Evolutionary conservation across 1,284 basidiomycete species (phyloP), one percentile per base, ranked within the genome.

Genomic region (Marasmius tenuissimus): DNA sequence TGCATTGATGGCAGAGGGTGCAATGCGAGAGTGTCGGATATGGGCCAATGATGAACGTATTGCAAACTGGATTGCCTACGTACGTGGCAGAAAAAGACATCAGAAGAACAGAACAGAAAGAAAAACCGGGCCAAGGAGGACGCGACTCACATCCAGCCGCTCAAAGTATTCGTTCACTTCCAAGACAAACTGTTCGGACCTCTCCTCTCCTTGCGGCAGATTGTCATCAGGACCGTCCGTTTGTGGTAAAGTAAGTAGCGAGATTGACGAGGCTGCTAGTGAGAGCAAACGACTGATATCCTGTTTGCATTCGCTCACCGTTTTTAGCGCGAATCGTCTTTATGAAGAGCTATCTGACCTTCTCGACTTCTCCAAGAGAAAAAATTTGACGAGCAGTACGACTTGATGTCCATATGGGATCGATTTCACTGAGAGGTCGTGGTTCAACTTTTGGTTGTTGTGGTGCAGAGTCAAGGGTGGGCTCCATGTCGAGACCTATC

Each of bases 121-220:
- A 22, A 53, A 37, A 59, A 57, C 56, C 42, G 27, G 27, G 27
- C 27, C 27, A 27, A 27, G 27, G 27, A 27, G 27, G 10, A 18
- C 42, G 55, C 39, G 27, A 80, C 87, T 67, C 69, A 93, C 92
- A 71, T 93, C 88, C 9, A 93, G 79, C 33, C 87, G 85, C 66
- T 92, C 86, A 70, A 93, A 93, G 73, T 92, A 93, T 70, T 92
- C 89, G 75, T 86, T 89, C 55, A 90, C 89, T 77, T 92, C 89
- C 50, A 89, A 78, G 50, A 93, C 91, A 67, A 93, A 93, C 69
- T 91, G 87, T 68, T 93, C 91, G 11, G 89, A 91, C 47, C 91
- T 81, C 72, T 93, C 91, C 64, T 89, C 91, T 38, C 89, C 90
- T 68, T 90, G 87, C 1, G 91, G 90, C 8, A 91, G 78, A 55